Evolutionary conservation across 441 rosid genomes (phyloP).

Genomic region (Rhodomyrtus psidioides): DNA sequence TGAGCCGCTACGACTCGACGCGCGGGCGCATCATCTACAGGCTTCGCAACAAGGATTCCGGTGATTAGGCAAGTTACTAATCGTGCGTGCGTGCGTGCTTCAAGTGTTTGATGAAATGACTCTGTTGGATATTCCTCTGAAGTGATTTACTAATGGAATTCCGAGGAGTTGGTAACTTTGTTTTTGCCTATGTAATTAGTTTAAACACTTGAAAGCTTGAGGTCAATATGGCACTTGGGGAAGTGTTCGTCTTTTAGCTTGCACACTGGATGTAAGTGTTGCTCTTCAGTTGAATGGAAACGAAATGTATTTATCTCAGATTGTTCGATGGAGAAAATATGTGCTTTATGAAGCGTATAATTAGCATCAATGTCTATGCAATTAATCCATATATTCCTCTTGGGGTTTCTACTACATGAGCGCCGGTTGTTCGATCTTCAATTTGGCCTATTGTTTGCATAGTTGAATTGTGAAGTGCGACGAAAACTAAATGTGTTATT

Average conservation of each 20-base stretch:
- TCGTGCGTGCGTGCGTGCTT: not conserved
- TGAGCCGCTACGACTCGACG: constrained; percentile 74
- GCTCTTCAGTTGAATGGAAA: not conserved
- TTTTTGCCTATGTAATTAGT: not conserved
- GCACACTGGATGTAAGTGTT: not conserved
- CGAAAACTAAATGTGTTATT: not conserved
- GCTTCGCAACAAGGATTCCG: constrained; percentile 22
- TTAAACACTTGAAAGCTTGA: not conserved
- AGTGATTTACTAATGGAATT: not conserved
- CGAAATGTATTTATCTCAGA: not conserved
- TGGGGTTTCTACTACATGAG: not conserved
- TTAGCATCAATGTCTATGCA: not conserved
- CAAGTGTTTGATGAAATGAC: not conserved
- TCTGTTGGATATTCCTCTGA: not conserved
- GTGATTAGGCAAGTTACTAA: not conserved
- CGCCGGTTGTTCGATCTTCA: not conserved
- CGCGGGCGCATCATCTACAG: constrained; percentile 73
- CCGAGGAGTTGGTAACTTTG: not conserved
- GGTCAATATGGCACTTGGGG: not conserved
- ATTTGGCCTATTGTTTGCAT: not conserved
- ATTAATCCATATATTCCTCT: not conserved
- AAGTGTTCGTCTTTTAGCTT: not conserved
- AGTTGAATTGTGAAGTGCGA: not conserved
- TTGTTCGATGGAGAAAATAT: not conserved
- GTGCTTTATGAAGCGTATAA: not conserved